Evolutionary conservation across 2,329 filamentous ascomycete species (phyloP).

Genomic region (Neofusicoccum laricinum): DNA sequence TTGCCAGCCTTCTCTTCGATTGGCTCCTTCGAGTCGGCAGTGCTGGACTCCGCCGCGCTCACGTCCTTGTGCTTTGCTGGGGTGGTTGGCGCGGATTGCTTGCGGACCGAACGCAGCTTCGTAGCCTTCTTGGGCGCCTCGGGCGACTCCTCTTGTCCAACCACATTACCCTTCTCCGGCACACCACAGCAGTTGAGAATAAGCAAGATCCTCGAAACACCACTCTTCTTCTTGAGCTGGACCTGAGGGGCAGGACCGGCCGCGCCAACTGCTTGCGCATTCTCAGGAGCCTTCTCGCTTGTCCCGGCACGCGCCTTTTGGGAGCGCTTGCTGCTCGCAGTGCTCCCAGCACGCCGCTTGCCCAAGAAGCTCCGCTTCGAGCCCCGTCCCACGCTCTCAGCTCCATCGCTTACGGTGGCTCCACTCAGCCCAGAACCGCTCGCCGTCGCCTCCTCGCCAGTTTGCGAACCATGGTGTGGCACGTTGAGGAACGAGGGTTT

Average conservation of each 20-base stretch:
- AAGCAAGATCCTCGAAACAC: conserved; percentile 35
- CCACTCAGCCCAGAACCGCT: conserved; percentile 42
- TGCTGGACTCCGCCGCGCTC: conserved; percentile 42
- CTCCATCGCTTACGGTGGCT: conserved; percentile 41
- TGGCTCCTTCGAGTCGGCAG: conserved; percentile 44
- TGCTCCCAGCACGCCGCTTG: conserved; percentile 45
- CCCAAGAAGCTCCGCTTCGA: conserved; percentile 47
- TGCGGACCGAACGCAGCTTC: conserved; percentile 34
- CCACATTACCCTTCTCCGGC: conserved; percentile 55
- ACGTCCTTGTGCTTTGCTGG: conserved; percentile 41
- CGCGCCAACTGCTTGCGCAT: conserved; percentile 30
- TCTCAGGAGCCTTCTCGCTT: conserved; percentile 36
- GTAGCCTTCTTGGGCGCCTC: conserved; percentile 43
- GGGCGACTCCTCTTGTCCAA: conserved; percentile 53
- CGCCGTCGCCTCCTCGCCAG: conserved; percentile 31
- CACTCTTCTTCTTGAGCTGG: conserved; percentile 42
- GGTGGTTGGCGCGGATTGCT: conserved; percentile 49
- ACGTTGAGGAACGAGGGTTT: conserved; percentile 35
- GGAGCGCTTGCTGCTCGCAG: conserved; percentile 46
- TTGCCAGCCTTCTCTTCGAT: conserved; percentile 42
- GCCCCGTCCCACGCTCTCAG: conserved; percentile 43
- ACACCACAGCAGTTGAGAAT: conserved; percentile 67
- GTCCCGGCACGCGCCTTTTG: conserved; percentile 32
- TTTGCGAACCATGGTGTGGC: conserved; percentile 30
- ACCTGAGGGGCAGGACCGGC: conserved; percentile 21